Conservation (phyloP, 148 eudicot genomes). For the Nepenthes mirabilis region DNA sequence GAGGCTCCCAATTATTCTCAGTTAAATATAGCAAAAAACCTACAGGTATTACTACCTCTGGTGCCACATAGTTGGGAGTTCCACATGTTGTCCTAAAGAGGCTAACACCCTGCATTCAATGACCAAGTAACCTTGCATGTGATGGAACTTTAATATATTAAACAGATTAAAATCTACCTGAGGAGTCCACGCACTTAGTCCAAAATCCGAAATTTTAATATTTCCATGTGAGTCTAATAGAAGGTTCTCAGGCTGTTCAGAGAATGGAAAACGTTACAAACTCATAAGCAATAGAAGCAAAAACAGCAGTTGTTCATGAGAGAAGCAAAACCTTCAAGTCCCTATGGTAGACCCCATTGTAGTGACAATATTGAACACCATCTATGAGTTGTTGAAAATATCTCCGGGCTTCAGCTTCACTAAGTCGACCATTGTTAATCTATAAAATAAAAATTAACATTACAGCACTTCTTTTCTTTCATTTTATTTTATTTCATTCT, state of each 20-base stretch:
- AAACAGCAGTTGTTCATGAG: slow-evolving; percentile 4
- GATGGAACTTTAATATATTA: too few species aligned
- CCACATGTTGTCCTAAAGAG: slow-evolving; percentile 92
- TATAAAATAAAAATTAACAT: slow-evolving; percentile 12
- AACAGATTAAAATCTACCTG: slow-evolving; percentile 36
- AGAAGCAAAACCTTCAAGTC: slow-evolving; percentile 64
- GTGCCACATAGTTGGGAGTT: slow-evolving; percentile 98
- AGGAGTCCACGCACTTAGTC: slow-evolving; percentile 86
- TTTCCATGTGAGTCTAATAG: slow-evolving; percentile 88
- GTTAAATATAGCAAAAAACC: neutral
- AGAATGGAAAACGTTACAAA: slow-evolving; percentile 9
- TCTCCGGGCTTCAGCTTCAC: slow-evolving; percentile 71
- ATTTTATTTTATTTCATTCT: too few species aligned
- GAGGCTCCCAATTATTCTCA: neutral
- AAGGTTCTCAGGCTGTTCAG: slow-evolving; percentile 89
- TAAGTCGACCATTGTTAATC: slow-evolving; percentile 85
- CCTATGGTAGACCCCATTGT: slow-evolving; percentile 90
- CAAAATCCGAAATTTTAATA: slow-evolving; percentile 93
- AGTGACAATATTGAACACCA: slow-evolving; percentile 91
- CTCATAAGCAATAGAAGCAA: slow-evolving; percentile 5
- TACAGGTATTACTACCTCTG: slow-evolving; percentile 51
- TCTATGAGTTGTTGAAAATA: slow-evolving; percentile 88
- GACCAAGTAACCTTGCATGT: neutral
- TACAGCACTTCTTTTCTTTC: too few species aligned
- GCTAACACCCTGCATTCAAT: slow-evolving; percentile 61